A percentile compares a stretch with the other conserved stretches of the same genome.
phyloP scores from a whole-genome alignment of 257 asterid species.

The Gynochthodes officinalis region DNA sequence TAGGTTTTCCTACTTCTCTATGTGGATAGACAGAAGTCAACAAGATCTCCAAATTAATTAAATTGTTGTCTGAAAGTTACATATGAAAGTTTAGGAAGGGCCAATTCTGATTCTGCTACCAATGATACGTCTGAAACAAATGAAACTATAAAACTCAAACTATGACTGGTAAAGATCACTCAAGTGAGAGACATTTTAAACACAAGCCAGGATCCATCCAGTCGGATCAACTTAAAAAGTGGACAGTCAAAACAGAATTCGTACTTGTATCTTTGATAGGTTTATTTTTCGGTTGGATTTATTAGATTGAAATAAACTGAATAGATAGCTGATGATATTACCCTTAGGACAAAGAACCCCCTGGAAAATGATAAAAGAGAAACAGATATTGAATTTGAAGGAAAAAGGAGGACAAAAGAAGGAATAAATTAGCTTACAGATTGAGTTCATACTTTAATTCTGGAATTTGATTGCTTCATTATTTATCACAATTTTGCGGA shows the following conservation, averaged over 20 bases:
- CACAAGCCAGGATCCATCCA: neutral
- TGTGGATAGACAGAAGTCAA: neutral
- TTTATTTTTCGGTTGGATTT: neutral
- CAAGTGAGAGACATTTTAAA: too few relatives aligned
- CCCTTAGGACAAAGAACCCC: neutral
- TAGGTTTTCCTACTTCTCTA: too few relatives aligned
- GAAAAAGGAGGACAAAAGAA: neutral
- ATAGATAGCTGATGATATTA: neutral
- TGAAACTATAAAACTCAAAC: too few relatives aligned
- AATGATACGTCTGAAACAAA: neutral
- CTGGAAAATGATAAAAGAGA: neutral
- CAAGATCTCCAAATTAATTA: too few relatives aligned
- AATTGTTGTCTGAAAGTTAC: neutral
- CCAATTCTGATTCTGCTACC: neutral
- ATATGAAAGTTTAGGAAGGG: too few relatives aligned
- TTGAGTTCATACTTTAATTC: too few relatives aligned
- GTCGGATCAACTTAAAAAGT: neutral
- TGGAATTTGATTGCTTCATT: neutral
- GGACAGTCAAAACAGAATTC: neutral
- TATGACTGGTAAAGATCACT: too few relatives aligned
- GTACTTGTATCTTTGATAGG: neutral
- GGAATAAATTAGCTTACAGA: neutral
- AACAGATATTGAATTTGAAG: too few relatives aligned
- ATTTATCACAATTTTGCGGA: conserved; percentile 6
- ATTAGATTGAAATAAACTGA: too few relatives aligned